Evolutionary conservation across 441 rosid species (phyloP).

Genomic region (Croton laevigatus): DNA sequence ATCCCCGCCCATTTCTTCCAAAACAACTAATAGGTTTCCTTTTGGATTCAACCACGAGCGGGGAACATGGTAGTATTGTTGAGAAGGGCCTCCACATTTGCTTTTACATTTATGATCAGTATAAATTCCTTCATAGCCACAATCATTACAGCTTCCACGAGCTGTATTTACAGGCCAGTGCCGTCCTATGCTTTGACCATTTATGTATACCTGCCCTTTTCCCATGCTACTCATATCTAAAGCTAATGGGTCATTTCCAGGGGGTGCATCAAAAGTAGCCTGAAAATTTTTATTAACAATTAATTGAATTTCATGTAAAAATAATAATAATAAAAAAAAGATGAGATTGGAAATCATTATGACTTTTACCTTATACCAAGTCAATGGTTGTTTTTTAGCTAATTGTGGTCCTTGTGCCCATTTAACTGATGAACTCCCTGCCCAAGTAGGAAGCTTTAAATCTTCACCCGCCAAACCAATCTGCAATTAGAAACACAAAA

Average conservation of each 20-base stretch:
- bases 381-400: conserved; percentile 68
- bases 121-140: conserved; percentile 68
- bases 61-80: conserved; percentile 94
- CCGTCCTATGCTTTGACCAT: conserved; percentile 87
- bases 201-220: conserved; percentile 91
- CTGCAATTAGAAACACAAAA: conserved; percentile 16
- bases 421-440: conserved; percentile 69
- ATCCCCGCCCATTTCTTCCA: conserved; percentile 95
- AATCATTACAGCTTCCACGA: conserved; percentile 58
- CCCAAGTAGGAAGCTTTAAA: conserved; percentile 61
- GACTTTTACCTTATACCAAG: conserved; percentile 80
- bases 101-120: conserved; percentile 60
- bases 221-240: conserved; percentile 92
- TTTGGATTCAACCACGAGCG: conserved; percentile 80
- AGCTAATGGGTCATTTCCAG: conserved; percentile 75
- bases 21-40: conserved; percentile 77
- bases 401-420: conserved; percentile 69
- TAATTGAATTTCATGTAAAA: background rate
- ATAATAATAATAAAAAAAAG: background rate
- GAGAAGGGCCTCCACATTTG: conserved; percentile 86
- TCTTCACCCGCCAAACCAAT: conserved; percentile 82
- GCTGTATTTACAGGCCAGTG: conserved; percentile 94
- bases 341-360: background rate
- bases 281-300: conserved; percentile 23
- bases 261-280: conserved; percentile 77